Base-by-base conservation (phyloP, 352 stramenopile genomes). In the Thraustochytrium sp. region DNA sequence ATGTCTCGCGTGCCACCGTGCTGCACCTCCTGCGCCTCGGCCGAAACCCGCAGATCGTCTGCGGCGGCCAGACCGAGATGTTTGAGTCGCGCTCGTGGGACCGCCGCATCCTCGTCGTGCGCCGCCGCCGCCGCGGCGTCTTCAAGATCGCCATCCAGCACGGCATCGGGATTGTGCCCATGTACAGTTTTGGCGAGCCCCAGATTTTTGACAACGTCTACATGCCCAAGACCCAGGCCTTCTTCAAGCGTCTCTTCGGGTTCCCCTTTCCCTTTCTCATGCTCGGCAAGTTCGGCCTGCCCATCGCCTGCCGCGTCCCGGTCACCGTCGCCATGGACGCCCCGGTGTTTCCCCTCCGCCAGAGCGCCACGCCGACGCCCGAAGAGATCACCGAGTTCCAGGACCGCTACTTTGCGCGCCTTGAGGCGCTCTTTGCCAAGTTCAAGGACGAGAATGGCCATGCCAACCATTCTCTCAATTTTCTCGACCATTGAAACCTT, bases 101-200 rank as follows among this genome's bases (percentile, higher is more conserved):
- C 63, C 18, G 56, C 5, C 3, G 9, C 4, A 73, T 76, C 34
- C 4, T 21, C 61, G 29, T 84, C 29, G 55, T 84, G 23, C 54
- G 61, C 26, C 85, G 84, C 31, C 55, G 75, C 5, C 40, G 75
- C 18, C 55, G 29, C n/a, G 75, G 75, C 3, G 36, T 84, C 26
- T 76, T 84, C 61, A 83, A 83, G 34, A 73, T 84, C 29, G 75
- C 75, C 11, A 84, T 76, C 29, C 75, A 84, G 42, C 56, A 84
- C 9, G 55, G 55, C 18, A 21, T 80, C 0, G 75, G 75, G 16
- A 76, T 84, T n/a, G 51, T 84, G 55, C 75, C 75, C 29, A 61
- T 84, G 4, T 84, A 46, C 49, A 76, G 75, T 29, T 84, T 84
- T 84, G 75, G 75, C 21, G 75, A 84, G 75, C 3, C 55, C 5